Base-by-base conservation (phyloP, 2,329 filamentous ascomycete genomes). In the Neonectria ditissima region DNA sequence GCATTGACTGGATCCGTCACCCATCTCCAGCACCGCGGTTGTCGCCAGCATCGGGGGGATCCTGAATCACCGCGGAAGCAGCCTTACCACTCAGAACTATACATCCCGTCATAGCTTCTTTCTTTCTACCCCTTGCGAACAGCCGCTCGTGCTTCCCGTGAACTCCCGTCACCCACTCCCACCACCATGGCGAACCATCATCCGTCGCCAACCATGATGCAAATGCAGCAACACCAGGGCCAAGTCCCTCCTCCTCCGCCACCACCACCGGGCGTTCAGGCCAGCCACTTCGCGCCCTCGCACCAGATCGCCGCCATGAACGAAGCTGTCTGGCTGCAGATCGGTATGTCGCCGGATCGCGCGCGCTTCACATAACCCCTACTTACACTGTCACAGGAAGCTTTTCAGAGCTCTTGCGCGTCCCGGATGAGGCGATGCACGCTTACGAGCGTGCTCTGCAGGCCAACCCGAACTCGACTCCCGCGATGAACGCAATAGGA, bases 401-500 rank as follows among this genome's bases (percentile, higher is more conserved):
- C 73, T 86, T 97, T 66, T 92, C 93, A 22, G 95, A 99, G 82
- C 82, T 96, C 72, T 88, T 97, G 82, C 92, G 93, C 69, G 92
- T 96, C 74, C 85, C 92, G 45, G 95, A 98, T 65, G 93, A 95
- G 75, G 95, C 95, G 54, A 92, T 96, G 84, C 85, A 89, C 69
- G 92, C 94, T 47, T 99, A 97, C 79, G 94, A 98, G 79, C 91
- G 92, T 77, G 96, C 94, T 44, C 86, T 98, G 65, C 87, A 89
- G 70, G 92, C 94, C 77, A 98, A 98, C 76, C 88, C 89, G 50
- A 93, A 92, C 82, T 98, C 95, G 18, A 91, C 96, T 53, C 88
- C 89, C 0, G 96, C 96, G 30, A 95, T 98, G 92, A 97, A 94
- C 72, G 92, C 94, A 65, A 97, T 98, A 69, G 96, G 94, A 63